A percentile compares a stretch with the other conserved stretches of the same genome.
phyloP scores from a whole-genome alignment of 2,329 filamentous ascomycete genomes.

The Exserohilum turcica region DNA sequence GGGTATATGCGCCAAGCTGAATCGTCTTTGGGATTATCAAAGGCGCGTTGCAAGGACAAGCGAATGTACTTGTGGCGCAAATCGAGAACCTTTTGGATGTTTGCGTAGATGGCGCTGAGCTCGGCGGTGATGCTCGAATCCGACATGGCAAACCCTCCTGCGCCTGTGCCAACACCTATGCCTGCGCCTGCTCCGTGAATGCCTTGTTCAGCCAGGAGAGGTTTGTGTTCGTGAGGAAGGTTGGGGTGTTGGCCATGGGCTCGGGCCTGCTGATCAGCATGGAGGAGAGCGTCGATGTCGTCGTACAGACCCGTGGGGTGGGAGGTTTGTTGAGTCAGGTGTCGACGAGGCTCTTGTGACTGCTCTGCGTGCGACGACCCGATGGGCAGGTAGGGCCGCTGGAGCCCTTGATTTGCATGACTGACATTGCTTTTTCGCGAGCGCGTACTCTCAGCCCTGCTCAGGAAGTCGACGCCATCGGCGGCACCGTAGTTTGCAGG shows the following conservation, averaged over 20 bases:
- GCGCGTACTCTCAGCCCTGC: conserved; percentile 51
- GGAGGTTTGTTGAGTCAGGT: conserved; percentile 21
- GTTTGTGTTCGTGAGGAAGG: conserved; percentile 62
- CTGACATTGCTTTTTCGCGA: conserved; percentile 49
- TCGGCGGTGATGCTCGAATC: conserved; percentile 84
- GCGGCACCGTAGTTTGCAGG: conserved; percentile 49
- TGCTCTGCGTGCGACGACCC: conserved; percentile 40
- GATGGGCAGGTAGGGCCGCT: conserved; percentile 31
- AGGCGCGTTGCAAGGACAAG: conserved; percentile 78
- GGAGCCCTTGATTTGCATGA: conserved; percentile 32
- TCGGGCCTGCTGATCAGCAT: conserved; percentile 56
- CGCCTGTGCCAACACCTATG: conserved; percentile 65
- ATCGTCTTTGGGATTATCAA: conserved; percentile 87
- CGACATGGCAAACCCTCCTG: conserved; percentile 68
- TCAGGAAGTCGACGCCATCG: conserved; percentile 40
- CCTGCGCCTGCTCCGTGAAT: conserved; percentile 64
- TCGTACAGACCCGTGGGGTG: conserved; percentile 17
- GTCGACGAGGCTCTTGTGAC: conserved; percentile 33
- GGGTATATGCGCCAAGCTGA: conserved; percentile 88
- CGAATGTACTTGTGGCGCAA: conserved; percentile 86
- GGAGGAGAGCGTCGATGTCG: conserved; percentile 44
- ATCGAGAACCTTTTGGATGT: conserved; percentile 88
- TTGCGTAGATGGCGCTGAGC: conserved; percentile 82
- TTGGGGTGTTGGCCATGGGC: conserved; percentile 58
- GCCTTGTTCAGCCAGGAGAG: conserved; percentile 59